A percentile compares a stretch with the other conserved stretches of the same genome.
phyloP scores from a whole-genome alignment of 306 rosid species.

The Nissolia schottii region DNA sequence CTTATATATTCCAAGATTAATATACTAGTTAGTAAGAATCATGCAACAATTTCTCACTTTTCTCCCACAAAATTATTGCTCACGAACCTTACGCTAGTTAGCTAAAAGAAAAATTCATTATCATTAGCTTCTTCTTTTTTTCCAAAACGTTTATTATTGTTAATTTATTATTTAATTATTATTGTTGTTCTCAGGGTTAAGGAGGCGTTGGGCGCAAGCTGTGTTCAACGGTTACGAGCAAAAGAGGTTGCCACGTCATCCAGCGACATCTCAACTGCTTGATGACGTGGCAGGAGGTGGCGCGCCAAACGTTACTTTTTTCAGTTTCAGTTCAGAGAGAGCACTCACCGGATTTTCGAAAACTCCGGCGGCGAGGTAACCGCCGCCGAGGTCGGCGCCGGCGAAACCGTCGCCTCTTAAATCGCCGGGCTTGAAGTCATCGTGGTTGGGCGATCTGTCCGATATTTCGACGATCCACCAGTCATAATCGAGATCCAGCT shows the following conservation, averaged over 20 bases:
- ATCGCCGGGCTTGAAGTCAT: neutral
- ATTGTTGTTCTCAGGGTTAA: neutral
- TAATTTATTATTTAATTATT: neutral
- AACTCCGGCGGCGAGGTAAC: slow-evolving; percentile 20
- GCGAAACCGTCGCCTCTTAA: neutral
- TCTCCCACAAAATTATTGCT: neutral
- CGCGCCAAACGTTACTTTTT: neutral
- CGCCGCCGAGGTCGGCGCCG: slow-evolving; percentile 26
- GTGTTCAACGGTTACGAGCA: neutral
- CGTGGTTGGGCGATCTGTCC: neutral
- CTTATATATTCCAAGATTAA: neutral
- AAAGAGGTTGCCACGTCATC: slow-evolving; percentile 7
- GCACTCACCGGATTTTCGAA: slow-evolving; percentile 52
- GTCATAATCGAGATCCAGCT: slow-evolving; percentile 30
- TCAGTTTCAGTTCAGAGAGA: neutral
- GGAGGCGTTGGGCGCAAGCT: neutral
- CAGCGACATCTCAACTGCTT: neutral
- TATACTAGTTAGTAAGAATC: neutral
- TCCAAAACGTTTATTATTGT: neutral
- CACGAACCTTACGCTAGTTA: neutral
- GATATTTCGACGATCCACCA: neutral
- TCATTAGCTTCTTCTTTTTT: neutral
- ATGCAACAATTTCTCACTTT: neutral
- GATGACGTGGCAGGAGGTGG: slow-evolving; percentile 22
- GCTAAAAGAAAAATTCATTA: neutral